Conservation (phyloP, 2,329 filamentous ascomycete species). For the Colletotrichum nymphaeae region DNA sequence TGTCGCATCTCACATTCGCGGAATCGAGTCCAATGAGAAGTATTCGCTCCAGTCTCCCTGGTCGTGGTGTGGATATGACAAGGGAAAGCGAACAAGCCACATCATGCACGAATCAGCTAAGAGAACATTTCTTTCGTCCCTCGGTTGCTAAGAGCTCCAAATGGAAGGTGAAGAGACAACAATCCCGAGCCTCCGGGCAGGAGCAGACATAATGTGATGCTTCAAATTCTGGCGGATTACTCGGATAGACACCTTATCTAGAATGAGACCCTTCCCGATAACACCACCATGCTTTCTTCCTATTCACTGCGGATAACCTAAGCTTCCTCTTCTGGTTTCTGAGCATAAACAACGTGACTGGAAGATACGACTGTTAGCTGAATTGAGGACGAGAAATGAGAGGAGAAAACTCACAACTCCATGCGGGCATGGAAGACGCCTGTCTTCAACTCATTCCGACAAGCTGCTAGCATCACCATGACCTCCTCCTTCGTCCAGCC, state of each 20-base stretch:
- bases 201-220: no score
- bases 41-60: no score
- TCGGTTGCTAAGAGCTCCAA: background rate
- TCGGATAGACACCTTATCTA: no score
- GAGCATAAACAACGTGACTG: conserved; percentile 32
- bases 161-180: background rate
- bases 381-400: no score
- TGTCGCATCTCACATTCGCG: no score
- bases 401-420: conserved; percentile 35
- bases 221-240: no score
- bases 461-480: conserved; percentile 41
- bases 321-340: conserved; percentile 14
- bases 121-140: background rate
- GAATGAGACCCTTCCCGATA: background rate
- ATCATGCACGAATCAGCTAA: background rate
- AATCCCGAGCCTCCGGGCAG: background rate
- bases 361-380: no score
- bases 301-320: background rate
- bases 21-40: no score
- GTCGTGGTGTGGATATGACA: no score
- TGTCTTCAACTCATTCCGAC: conserved; percentile 44
- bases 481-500: conserved; percentile 43
- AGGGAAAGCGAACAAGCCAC: background rate
- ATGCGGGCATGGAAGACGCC: conserved; percentile 41
- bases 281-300: background rate